These are phyloP conservation scores for Nothophaeocryptopus gaeumannii DNA, from an alignment of 2,329 filamentous ascomycete genomes.

Conservation along the genomic window DNA sequence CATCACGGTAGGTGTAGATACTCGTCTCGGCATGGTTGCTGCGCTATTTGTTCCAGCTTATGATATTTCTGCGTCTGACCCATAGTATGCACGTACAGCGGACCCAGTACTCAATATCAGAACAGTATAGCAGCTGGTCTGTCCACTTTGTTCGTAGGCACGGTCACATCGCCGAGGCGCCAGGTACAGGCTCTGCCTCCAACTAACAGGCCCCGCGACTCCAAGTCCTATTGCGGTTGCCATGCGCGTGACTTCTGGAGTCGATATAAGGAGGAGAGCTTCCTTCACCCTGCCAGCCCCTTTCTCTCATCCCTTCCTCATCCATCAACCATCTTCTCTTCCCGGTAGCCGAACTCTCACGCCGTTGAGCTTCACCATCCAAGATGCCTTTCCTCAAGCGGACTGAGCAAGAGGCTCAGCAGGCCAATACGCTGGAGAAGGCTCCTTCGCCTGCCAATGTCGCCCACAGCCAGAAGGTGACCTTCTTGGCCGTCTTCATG, in stretches of 20 bases:
- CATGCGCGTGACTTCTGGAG: conserved; percentile 6
- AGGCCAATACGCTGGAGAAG: conserved; percentile 34
- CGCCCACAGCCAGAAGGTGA: conserved; percentile 29
- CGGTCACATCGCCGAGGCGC: conserved; percentile 11
- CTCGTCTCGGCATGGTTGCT: conserved; percentile 2
- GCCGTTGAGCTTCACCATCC: conserved; percentile 3
- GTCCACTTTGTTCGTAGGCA: conserved; percentile 12
- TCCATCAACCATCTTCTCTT: conserved; percentile 1
- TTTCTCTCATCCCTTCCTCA: neutral
- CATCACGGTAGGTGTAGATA: conserved; percentile 1
- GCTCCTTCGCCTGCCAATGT: conserved; percentile 21
- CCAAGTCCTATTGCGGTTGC: conserved; percentile 13
- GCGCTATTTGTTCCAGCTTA: conserved; percentile 4
- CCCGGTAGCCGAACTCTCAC: conserved; percentile 6
- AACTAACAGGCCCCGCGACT: conserved; percentile 19
- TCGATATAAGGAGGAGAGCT: conserved; percentile 10
- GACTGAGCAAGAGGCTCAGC: conserved; percentile 31
- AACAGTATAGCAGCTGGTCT: conserved; percentile 15
- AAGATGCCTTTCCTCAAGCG: conserved; percentile 36
- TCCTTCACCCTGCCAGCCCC: neutral
- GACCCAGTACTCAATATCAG: conserved; percentile 17
- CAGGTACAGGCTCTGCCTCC: conserved; percentile 19
- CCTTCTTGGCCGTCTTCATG: conserved; percentile 49
- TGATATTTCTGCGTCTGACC: conserved; percentile 12
- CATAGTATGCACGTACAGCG: conserved; percentile 8